phyloP scores from a whole-genome alignment of 768 basidiomycete genomes.

The Boletus speciosus region DNA sequence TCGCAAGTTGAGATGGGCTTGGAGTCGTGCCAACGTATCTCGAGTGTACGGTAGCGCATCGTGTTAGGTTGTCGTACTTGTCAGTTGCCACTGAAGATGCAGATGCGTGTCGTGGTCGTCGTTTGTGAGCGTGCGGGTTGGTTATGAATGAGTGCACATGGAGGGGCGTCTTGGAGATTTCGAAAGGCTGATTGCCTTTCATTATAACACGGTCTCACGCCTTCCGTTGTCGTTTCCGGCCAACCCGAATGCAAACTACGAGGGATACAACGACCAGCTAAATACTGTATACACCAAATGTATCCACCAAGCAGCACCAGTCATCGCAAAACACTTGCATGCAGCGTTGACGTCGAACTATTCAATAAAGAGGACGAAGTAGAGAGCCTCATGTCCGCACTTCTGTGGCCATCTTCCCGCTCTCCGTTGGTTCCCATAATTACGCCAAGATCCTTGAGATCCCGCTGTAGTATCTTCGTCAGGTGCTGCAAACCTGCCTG shows the following conservation, averaged over 20 bases:
- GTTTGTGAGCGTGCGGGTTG: neutral
- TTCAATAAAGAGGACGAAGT: slow-evolving; percentile 18
- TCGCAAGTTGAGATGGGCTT: slow-evolving; percentile 96
- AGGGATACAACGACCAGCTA: neutral
- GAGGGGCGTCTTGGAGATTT: neutral
- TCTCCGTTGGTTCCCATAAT: slow-evolving; percentile 51
- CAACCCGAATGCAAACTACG: slow-evolving; percentile 5
- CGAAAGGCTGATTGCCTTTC: neutral
- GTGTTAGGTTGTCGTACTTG: slow-evolving; percentile 4
- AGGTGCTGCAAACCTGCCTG: slow-evolving; percentile 79
- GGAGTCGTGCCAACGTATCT: slow-evolving; percentile 95
- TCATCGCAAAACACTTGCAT: slow-evolving; percentile 25
- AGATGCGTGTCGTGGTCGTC: slow-evolving; percentile 6
- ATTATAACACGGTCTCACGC: slow-evolving; percentile 21
- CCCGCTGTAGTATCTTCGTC: slow-evolving; percentile 66
- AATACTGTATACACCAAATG: slow-evolving; percentile 5
- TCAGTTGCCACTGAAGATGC: neutral
- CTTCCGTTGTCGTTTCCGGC: slow-evolving; percentile 10
- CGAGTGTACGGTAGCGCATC: slow-evolving; percentile 87
- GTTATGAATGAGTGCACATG: slow-evolving; percentile 10
- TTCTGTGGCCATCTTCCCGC: slow-evolving; percentile 29
- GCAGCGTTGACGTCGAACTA: slow-evolving; percentile 27
- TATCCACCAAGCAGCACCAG: neutral
- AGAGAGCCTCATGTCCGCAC: slow-evolving; percentile 16
- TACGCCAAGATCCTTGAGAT: slow-evolving; percentile 61